phyloP scores from a whole-genome alignment of 352 stramenopile species.

The Phytopythium oedochilum region DNA sequence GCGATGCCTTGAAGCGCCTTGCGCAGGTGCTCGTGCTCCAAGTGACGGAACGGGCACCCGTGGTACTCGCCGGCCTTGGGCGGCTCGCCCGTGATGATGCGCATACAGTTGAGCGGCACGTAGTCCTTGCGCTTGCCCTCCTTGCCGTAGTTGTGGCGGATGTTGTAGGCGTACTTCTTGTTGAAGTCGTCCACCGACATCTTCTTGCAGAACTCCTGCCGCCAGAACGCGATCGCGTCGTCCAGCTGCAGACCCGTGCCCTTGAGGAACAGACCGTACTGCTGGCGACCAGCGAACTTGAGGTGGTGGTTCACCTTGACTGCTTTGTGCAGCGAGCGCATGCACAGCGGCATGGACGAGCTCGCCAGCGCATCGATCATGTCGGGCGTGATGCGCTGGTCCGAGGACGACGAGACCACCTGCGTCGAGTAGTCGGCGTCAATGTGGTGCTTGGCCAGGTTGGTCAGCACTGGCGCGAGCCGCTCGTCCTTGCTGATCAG shows the following conservation, averaged over 20 bases:
- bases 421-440: constrained; percentile 83
- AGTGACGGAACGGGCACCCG: constrained; percentile 98
- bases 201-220: constrained; percentile 91
- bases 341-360: constrained; percentile 97
- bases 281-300: constrained; percentile 95
- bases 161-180: constrained; percentile 99
- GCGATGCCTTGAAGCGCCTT: constrained; percentile 78
- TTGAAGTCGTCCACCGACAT: constrained; percentile 97
- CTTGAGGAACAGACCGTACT: constrained; percentile 99
- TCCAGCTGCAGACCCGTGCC: constrained; percentile 95
- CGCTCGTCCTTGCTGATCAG: constrained; percentile 91
- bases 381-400: constrained; percentile 79
- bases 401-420: constrained; percentile 22
- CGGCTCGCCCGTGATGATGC: constrained; percentile 96
- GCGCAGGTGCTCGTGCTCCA: constrained; percentile 90
- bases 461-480: constrained; percentile 92
- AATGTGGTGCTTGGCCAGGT: constrained; percentile 96
- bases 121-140: constrained; percentile 98
- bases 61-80: constrained; percentile 94
- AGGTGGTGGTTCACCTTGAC: constrained; percentile 96
- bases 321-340: constrained; percentile 93
- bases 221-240: constrained; percentile 96
- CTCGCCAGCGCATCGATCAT: constrained; percentile 90
- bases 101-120: constrained; percentile 94
- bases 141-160: constrained; percentile 99